These are phyloP conservation scores for Sonneratia alba DNA, from an alignment of 345 rosid genomes.

Conservation along the genomic window DNA sequence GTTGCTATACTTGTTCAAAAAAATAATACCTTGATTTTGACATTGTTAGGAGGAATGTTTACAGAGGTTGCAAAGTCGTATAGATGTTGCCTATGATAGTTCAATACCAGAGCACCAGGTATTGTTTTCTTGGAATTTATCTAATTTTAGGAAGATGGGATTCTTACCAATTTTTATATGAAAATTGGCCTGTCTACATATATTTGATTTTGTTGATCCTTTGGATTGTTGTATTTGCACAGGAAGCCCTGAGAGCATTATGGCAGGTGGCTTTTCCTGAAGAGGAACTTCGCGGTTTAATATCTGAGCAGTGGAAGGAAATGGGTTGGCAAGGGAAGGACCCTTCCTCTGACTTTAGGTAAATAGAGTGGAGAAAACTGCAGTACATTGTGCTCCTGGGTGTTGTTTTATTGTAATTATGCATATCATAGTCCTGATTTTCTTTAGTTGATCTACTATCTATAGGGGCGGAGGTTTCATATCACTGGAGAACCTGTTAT, in stretches of 20 bases:
- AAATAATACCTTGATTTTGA: conserved; percentile 2
- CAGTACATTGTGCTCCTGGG: not conserved
- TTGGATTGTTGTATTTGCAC: conserved; percentile 18
- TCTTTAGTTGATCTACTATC: not conserved
- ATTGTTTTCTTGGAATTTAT: not conserved
- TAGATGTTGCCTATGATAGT: conserved; percentile 89
- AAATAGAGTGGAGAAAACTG: not conserved
- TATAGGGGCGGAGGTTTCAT: conserved; percentile 98
- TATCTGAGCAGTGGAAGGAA: conserved; percentile 99
- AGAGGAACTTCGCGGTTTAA: conserved; percentile 72
- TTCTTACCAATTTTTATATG: not conserved
- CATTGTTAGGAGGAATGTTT: conserved; percentile 76
- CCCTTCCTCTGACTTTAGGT: conserved; percentile 99
- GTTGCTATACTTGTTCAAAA: not conserved
- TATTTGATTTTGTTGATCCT: not conserved
- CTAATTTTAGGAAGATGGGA: not conserved
- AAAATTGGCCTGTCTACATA: not conserved
- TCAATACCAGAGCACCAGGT: conserved; percentile 77
- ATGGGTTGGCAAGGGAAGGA: conserved; percentile 99
- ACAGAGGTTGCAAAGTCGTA: conserved; percentile 72
- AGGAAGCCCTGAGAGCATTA: conserved; percentile 81
- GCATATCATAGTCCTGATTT: not conserved
- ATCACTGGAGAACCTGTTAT: conserved; percentile 91
- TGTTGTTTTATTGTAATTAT: not conserved
- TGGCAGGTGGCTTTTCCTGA: conserved; percentile 92